Percentiles rank a stretch among this genome's conserved stretches.
phyloP scores from a whole-genome alignment of 768 basidiomycete genomes.

The Multifurca ochricompacta region DNA sequence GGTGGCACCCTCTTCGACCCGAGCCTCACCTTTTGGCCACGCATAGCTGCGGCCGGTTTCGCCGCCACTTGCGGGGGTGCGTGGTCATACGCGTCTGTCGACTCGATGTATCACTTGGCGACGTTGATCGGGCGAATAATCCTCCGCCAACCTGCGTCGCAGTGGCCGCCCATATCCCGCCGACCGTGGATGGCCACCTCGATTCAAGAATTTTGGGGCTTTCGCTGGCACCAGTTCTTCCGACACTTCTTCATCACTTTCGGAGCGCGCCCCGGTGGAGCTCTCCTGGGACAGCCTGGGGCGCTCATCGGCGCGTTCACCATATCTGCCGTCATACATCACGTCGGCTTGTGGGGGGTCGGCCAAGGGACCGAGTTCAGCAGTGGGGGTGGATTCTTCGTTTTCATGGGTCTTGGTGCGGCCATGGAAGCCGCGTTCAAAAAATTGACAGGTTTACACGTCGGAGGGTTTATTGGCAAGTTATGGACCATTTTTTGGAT shows the following conservation, averaged over 20 bases:
- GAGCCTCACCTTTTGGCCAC: background rate
- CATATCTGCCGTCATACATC: slow-evolving; percentile 52
- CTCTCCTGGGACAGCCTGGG: slow-evolving; percentile 42
- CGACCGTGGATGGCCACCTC: slow-evolving; percentile 33
- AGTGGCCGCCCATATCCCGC: slow-evolving; percentile 33
- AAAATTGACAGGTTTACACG: slow-evolving; percentile 34
- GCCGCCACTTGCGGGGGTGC: slow-evolving; percentile 12
- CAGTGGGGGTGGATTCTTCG: slow-evolving; percentile 45
- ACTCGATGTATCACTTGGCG: slow-evolving; percentile 22
- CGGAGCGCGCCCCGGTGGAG: slow-evolving; percentile 30
- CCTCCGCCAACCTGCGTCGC: slow-evolving; percentile 26
- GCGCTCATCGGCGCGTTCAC: slow-evolving; percentile 51
- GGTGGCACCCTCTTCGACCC: slow-evolving; percentile 16
- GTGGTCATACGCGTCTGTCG: slow-evolving; percentile 11
- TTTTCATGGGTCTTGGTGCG: slow-evolving; percentile 49
- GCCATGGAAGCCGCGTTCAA: slow-evolving; percentile 43
- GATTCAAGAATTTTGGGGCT: slow-evolving; percentile 33
- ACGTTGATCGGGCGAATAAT: slow-evolving; percentile 25
- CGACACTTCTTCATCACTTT: slow-evolving; percentile 28
- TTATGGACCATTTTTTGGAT: slow-evolving; percentile 49
- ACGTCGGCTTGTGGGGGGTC: slow-evolving; percentile 55
- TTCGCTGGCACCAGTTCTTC: slow-evolving; percentile 34
- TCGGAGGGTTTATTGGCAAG: slow-evolving; percentile 43
- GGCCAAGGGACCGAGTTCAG: slow-evolving; percentile 42
- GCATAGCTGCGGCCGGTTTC: background rate